phyloP scores from a whole-genome alignment of 1,284 basidiomycete species.

The Albatrellus sp. region DNA sequence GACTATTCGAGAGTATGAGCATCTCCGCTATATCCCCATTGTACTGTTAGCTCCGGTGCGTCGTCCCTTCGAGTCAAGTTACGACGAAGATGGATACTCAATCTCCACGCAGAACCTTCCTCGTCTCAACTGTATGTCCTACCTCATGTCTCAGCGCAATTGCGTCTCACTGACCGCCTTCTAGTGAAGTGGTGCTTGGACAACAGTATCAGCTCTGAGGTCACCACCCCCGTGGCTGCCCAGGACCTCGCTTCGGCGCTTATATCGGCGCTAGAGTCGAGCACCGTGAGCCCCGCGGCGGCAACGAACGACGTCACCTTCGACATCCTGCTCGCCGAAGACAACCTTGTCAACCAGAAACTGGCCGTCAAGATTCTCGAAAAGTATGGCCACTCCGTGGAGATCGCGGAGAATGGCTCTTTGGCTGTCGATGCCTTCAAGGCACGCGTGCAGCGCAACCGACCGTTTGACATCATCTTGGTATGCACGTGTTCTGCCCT shows the following conservation, averaged over 20 bases:
- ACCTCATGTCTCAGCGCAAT: slow-evolving; percentile 15
- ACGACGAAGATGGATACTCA: not conserved
- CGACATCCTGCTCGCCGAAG: slow-evolving; percentile 94
- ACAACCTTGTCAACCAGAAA: slow-evolving; percentile 97
- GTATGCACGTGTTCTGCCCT: slow-evolving; percentile 30
- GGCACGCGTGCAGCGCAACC: slow-evolving; percentile 54
- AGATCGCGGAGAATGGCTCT: slow-evolving; percentile 96
- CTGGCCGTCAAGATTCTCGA: slow-evolving; percentile 95
- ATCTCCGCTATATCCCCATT: slow-evolving; percentile 92
- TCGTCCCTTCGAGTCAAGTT: slow-evolving; percentile 6
- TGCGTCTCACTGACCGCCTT: slow-evolving; percentile 3
- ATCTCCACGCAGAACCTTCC: slow-evolving; percentile 35
- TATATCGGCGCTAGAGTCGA: slow-evolving; percentile 89
- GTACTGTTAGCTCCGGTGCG: slow-evolving; percentile 77
- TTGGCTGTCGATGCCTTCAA: slow-evolving; percentile 86
- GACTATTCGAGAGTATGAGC: slow-evolving; percentile 83
- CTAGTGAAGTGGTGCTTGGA: slow-evolving; percentile 87
- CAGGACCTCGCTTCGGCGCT: slow-evolving; percentile 90
- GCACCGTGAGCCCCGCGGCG: slow-evolving; percentile 73
- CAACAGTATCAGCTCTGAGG: slow-evolving; percentile 82
- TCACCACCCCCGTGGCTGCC: slow-evolving; percentile 82
- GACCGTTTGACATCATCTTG: slow-evolving; percentile 79
- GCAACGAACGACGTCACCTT: slow-evolving; percentile 77
- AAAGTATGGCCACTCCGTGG: slow-evolving; percentile 91
- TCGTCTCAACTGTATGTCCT: slow-evolving; percentile 57